Evolutionary conservation across 192 early-diverging fungal species (phyloP), one percentile per base, ranked within the genome.

Genomic region (Kappamyces sp.): DNA sequence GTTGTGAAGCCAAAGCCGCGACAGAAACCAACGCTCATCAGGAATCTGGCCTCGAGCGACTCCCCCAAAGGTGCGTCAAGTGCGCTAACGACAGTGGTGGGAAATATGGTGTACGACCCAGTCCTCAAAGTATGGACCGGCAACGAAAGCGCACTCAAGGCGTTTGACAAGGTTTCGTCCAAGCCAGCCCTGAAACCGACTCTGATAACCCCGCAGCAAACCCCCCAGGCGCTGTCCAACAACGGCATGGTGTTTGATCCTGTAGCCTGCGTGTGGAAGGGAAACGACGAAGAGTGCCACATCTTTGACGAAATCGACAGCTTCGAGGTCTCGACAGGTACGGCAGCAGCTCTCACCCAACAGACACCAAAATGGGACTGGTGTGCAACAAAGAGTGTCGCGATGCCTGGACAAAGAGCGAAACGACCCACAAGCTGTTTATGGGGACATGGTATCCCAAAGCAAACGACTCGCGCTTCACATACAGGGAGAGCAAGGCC

Each of bases 401-500:
- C 65, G 62, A 51, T 7, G 53, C 1, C 49, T 62, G 38, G 64
- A 65, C 15, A 64, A 76, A 60, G 61, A 51, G 7, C 37, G 77
- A 79, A 47, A 51, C 69, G n/a, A 59, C 66, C 15, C 77, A 79
- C 60, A 79, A 79, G 63, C 64, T 79, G 34, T 71, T 72, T 51
- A 76, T 79, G 55, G 77, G 71, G 13, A 66, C 65, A n/a, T 79
- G 77, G 77, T 79, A 79, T 50, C 77, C 77, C 3, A 69, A 64
- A 43, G 71, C 70, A 8, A 23, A 23, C 23, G 23, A 23, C 23
- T 23, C 23, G 23, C 23, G 23, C 23, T 23, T 23, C 23, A 23
- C 23, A 23, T 23, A 23, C 23, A 23, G 23, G 23, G 23, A 23
- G 23, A 23, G 23, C 23, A 23, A 23, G 23, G 23, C 23, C 23